These are phyloP conservation scores for Silene latifolia DNA, from an alignment of 148 eudicot genomes.

Conservation along the genomic window DNA sequence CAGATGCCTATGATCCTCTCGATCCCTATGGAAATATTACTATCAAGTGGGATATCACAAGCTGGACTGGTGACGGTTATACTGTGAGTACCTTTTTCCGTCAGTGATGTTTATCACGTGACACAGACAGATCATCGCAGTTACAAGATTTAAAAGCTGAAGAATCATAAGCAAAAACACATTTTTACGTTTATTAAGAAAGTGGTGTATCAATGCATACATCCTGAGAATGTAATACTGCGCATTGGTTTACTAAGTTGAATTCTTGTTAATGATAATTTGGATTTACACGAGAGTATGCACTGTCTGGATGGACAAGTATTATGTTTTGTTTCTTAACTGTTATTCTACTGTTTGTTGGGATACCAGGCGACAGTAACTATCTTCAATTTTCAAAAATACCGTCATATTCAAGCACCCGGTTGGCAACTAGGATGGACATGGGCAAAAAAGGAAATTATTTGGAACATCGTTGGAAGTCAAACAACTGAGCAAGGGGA, in stretches of 20 bases:
- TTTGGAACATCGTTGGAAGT: constrained; percentile 53
- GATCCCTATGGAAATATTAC: constrained; percentile 84
- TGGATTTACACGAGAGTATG: no score
- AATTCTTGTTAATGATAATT: no score
- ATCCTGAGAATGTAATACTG: no score
- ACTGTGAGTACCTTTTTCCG: constrained; percentile 46
- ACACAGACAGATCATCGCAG: background rate
- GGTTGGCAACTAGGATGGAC: constrained; percentile 74
- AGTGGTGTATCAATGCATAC: no score
- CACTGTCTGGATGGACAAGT: no score
- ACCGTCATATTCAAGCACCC: constrained; percentile 61
- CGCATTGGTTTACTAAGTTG: no score
- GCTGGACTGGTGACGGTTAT: constrained; percentile 86
- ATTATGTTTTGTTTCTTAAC: no score
- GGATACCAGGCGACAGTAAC: constrained; percentile 36
- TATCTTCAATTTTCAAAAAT: constrained; percentile 56
- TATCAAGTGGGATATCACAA: constrained; percentile 78
- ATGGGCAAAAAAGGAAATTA: constrained; percentile 63
- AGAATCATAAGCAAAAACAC: background rate
- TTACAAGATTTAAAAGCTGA: background rate
- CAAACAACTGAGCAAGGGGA: constrained; percentile 76
- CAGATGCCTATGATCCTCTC: constrained; percentile 83
- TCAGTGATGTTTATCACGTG: background rate
- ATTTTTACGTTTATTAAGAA: no score
- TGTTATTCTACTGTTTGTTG: background rate